Conservation (phyloP, 23 red algal species). For the Cyanidium caldarium region DNA sequence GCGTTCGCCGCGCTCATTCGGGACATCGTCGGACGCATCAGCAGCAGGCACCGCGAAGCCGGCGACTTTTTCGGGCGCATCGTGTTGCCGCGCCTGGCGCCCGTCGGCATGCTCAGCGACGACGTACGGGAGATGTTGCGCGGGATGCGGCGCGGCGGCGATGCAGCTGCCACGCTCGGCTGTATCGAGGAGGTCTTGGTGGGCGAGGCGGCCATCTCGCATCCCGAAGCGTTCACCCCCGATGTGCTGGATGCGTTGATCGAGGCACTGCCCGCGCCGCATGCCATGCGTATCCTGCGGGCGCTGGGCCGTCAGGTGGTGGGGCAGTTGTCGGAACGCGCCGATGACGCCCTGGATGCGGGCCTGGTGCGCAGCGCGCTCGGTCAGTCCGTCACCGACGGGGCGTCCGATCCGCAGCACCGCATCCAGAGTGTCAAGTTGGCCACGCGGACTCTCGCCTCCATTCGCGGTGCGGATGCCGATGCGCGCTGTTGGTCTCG, state of each 20-base stretch:
- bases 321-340: neutral
- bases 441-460: neutral
- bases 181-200: neutral
- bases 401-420: neutral
- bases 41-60: neutral
- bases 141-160: too few relatives aligned
- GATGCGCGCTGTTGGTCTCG: neutral
- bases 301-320: neutral
- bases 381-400: neutral
- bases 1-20: neutral
- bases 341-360: neutral
- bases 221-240: neutral
- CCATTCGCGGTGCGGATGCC: neutral
- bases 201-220: neutral
- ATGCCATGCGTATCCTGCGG: neutral
- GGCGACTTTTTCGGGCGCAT: neutral
- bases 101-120: neutral
- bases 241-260: neutral
- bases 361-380: neutral
- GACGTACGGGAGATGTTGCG: neutral
- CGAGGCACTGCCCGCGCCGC: neutral
- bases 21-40: neutral
- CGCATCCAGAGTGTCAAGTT: slow-evolving; percentile 1
- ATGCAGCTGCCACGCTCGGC: too few relatives aligned
- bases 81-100: neutral